Evolutionary conservation across 495 filamentous ascomycete genomes (phyloP).

Genomic region (Aspergillus biplanus): DNA sequence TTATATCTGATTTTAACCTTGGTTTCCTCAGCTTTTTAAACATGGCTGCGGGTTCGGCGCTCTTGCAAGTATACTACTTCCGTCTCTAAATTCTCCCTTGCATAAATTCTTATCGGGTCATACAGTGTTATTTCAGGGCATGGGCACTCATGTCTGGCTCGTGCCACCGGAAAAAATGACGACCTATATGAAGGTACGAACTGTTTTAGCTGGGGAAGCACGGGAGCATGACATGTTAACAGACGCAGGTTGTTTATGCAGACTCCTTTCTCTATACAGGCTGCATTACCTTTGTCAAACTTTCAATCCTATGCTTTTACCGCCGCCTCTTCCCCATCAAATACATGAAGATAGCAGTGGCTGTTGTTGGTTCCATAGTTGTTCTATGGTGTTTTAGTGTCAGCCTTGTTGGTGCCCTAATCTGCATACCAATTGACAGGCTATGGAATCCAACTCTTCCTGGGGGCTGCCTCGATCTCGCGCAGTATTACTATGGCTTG

Average conservation of each 20-base stretch:
- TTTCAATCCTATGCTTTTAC: slow-evolving; percentile 46
- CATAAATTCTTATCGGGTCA: background rate
- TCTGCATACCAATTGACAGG: slow-evolving; percentile 39
- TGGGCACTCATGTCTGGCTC: background rate
- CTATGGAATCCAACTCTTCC: slow-evolving; percentile 34
- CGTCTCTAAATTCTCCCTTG: background rate
- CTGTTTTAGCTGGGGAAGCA: background rate
- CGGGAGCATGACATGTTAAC: background rate
- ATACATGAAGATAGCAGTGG: slow-evolving; percentile 29
- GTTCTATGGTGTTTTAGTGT: slow-evolving; percentile 36
- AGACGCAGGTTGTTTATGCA: background rate
- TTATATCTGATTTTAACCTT: background rate
- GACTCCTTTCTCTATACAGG: slow-evolving; percentile 7
- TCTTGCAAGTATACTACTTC: background rate
- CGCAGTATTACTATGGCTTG: slow-evolving; percentile 37
- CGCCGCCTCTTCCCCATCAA: slow-evolving; percentile 37
- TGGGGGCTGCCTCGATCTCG: slow-evolving; percentile 36
- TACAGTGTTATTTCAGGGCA: background rate
- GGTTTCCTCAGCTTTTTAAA: background rate
- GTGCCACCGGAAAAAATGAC: background rate
- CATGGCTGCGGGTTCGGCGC: background rate
- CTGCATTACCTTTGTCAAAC: slow-evolving; percentile 38
- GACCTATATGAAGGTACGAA: background rate
- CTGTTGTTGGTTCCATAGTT: slow-evolving; percentile 30
- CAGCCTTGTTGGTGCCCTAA: slow-evolving; percentile 32